Conservation (phyloP, 2,329 filamentous ascomycete species). For the Sclerotinia glacialis region DNA sequence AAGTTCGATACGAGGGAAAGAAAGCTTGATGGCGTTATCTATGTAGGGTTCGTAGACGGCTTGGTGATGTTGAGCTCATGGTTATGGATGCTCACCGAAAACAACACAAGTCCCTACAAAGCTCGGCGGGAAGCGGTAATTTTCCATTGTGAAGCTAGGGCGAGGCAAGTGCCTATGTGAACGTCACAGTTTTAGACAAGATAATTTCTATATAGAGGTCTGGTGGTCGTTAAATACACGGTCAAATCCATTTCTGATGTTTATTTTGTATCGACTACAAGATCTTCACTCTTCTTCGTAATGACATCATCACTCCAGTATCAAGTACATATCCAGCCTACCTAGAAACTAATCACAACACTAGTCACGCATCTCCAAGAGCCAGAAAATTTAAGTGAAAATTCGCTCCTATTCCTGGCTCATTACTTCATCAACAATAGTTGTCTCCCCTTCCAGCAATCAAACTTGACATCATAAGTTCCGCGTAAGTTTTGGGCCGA, state of each 20-base stretch:
- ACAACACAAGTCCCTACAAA: not conserved
- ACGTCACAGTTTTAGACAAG: not conserved
- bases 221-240: not conserved
- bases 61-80: conserved; percentile 13
- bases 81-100: not conserved
- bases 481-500: not conserved
- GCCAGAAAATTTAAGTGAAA: too few species aligned
- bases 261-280: not conserved
- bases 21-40: not conserved
- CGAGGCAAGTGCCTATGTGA: too few species aligned
- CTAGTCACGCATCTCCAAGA: too few species aligned
- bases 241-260: not conserved
- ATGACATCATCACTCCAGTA: too few species aligned
- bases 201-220: not conserved
- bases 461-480: too few species aligned
- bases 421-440: not conserved
- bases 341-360: too few species aligned
- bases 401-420: too few species aligned
- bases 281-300: too few species aligned
- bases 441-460: not conserved
- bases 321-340: too few species aligned
- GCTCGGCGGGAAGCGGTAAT: not conserved
- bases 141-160: too few species aligned
- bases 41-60: not conserved
- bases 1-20: not conserved